Evolutionary conservation across 257 asterid species (phyloP).

Genomic region (Oldenlandia corymbosa): DNA sequence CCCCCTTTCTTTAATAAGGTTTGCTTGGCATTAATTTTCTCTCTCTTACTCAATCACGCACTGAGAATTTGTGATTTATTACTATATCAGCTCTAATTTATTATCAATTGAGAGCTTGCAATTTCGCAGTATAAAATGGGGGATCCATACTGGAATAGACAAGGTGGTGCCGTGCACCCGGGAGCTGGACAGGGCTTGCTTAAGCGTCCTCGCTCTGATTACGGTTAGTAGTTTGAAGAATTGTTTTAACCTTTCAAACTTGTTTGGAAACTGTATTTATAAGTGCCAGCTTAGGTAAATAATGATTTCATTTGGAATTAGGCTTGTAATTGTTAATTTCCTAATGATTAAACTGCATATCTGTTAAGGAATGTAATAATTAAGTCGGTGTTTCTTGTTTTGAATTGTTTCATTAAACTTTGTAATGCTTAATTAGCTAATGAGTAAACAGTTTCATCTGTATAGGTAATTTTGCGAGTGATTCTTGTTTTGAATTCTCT

Average conservation of each 20-base stretch:
- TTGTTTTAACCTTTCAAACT: not conserved
- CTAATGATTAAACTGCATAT: no score
- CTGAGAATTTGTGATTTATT: not conserved
- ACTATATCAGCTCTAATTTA: not conserved
- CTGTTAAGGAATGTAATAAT: not conserved
- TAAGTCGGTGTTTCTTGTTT: not conserved
- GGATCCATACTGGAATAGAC: slow-evolving; percentile 42
- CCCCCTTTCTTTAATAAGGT: slow-evolving; percentile 5
- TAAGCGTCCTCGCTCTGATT: slow-evolving; percentile 43
- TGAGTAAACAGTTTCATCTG: not conserved
- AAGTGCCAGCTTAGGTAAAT: not conserved
- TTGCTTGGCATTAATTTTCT: not conserved
- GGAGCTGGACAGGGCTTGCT: slow-evolving; percentile 27
- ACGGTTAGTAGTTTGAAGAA: slow-evolving; percentile 24
- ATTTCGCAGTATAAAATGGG: slow-evolving; percentile 29
- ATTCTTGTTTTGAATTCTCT: not conserved
- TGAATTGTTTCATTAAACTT: not conserved
- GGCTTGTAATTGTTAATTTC: not conserved
- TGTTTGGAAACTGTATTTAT: not conserved
- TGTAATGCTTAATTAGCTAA: not conserved
- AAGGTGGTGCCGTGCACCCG: slow-evolving; percentile 24
- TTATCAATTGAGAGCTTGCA: not conserved
- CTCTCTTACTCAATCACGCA: not conserved
- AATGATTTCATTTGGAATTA: not conserved
- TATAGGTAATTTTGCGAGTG: not conserved